Percentiles rank a stretch among this genome's conserved stretches.
Conservation (phyloP, 441 rosid genomes). For the Arabidopsis lyrata region DNA sequence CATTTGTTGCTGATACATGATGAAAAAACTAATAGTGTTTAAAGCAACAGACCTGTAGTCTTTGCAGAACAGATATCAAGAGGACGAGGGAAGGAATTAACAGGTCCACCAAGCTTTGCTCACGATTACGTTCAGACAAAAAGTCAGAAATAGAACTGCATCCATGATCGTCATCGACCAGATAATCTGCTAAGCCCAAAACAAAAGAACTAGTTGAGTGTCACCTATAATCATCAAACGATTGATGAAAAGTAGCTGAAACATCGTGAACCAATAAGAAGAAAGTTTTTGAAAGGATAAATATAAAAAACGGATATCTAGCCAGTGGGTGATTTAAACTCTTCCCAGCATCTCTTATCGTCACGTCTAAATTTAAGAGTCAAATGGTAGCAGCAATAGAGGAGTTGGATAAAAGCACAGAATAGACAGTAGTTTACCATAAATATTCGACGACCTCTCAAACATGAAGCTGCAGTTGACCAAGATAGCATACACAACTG, state of each 20-base stretch:
- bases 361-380: slow-evolving; percentile 19
- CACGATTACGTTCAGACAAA: slow-evolving; percentile 92
- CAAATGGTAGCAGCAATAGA: slow-evolving; percentile 17
- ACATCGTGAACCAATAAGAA: slow-evolving; percentile 19
- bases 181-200: slow-evolving; percentile 72
- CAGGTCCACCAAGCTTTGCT: slow-evolving; percentile 92
- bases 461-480: slow-evolving; percentile 96
- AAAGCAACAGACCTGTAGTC: slow-evolving; percentile 70
- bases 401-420: slow-evolving; percentile 11
- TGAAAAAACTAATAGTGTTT: slow-evolving; percentile 14
- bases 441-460: slow-evolving; percentile 93
- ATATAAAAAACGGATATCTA: slow-evolving; percentile 1
- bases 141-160: slow-evolving; percentile 97
- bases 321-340: slow-evolving; percentile 23
- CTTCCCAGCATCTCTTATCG: slow-evolving; percentile 30
- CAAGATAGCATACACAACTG: slow-evolving; percentile 80
- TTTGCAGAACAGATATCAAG: slow-evolving; percentile 78
- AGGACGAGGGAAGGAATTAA: slow-evolving; percentile 83
- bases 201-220: slow-evolving; percentile 32
- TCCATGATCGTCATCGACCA: slow-evolving; percentile 96
- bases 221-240: slow-evolving; percentile 22
- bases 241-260: slow-evolving; percentile 14
- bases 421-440: slow-evolving; percentile 59
- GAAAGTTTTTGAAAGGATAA: slow-evolving; percentile 23
- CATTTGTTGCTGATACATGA: slow-evolving; percentile 7